These are phyloP conservation scores for Elsinoe necatrix DNA, from an alignment of 2,329 filamentous ascomycete genomes.

Conservation along the genomic window DNA sequence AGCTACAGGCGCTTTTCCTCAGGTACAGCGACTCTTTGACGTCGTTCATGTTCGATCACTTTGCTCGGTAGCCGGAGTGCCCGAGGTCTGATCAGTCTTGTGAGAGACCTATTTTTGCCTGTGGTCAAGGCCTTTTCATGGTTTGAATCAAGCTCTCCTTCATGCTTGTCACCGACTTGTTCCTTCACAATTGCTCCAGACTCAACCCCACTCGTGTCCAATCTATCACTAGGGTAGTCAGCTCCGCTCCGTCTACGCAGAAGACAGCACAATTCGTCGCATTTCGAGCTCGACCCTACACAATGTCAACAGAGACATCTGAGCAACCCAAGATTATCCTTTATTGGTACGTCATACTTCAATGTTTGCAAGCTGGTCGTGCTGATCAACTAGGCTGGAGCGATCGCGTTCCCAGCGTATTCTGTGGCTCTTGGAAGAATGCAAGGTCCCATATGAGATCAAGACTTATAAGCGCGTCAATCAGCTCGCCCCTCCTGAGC, in stretches of 20 bases:
- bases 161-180: neutral
- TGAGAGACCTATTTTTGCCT: neutral
- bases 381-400: slow-evolving; percentile 57
- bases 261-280: neutral
- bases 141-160: neutral
- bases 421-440: slow-evolving; percentile 77
- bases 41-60: slow-evolving; percentile 5
- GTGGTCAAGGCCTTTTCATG: neutral
- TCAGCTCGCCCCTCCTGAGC: slow-evolving; percentile 62
- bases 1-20: neutral
- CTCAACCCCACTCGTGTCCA: neutral
- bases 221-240: neutral
- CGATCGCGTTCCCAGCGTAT: slow-evolving; percentile 75
- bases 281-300: neutral
- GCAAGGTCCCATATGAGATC: slow-evolving; percentile 69
- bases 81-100: neutral
- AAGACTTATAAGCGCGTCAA: slow-evolving; percentile 67
- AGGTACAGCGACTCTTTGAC: slow-evolving; percentile 7
- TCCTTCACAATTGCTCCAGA: neutral
- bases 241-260: neutral
- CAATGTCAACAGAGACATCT: slow-evolving; percentile 14
- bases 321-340: slow-evolving; percentile 50
- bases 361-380: neutral
- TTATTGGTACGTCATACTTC: slow-evolving; percentile 46
- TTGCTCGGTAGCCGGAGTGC: neutral